Evolutionary conservation across 176 grass and related monocot species (phyloP), one percentile per base, ranked within the genome.

Genomic region (Triticum turgidum): DNA sequence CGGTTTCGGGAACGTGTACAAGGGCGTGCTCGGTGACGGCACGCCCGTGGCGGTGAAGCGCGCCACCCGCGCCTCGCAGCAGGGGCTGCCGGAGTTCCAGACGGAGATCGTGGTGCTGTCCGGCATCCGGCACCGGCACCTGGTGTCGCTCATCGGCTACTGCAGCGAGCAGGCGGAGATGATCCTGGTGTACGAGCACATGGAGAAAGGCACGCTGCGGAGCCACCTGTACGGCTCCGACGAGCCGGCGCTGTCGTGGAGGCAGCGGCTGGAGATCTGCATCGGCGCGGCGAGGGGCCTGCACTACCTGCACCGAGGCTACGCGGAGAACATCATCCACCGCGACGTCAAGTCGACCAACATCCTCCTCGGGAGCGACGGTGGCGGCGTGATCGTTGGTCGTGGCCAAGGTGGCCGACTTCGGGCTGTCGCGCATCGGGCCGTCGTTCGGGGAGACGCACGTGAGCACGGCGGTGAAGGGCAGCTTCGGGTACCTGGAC

Each of bases 321-420:
- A 81, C 52, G 68, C 87, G 0, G 84, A 91, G 61, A 92, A 81
- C 80, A 91, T 96, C 35, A 96, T 96, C 76, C 94, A 96, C 79
- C 90, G 94, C 7, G 94, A 96, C 77, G 89, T 96, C 47, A 96
- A 91, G 84, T 93, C 94, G 4, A 96, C 91, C 78, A 96, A 96
- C 87, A 96, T 96, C 25, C 89, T 96, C 2, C 56, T 93, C 63
- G 76, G 87, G 7, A 4, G 3, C 25, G 13, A 66, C 9, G 87
- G 85, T 7, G 87, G 89, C n/a, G 84, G 73, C 10, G 86, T 49
- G 81, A 29, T 54, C 51, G 51, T 89, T 8, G 81, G 22, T 54
- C 51, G 51, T 89, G 11, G 82, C 91, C 15, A 96, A 93, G 78
- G 89, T 96, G 30, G 87, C 94, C 49, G 94, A 96, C 77, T 96